A percentile compares a stretch with the other conserved stretches of the same genome.
These are phyloP conservation scores for Clonostachys byssicola DNA, from an alignment of 2,329 filamentous ascomycete genomes.

Conservation along the genomic window DNA sequence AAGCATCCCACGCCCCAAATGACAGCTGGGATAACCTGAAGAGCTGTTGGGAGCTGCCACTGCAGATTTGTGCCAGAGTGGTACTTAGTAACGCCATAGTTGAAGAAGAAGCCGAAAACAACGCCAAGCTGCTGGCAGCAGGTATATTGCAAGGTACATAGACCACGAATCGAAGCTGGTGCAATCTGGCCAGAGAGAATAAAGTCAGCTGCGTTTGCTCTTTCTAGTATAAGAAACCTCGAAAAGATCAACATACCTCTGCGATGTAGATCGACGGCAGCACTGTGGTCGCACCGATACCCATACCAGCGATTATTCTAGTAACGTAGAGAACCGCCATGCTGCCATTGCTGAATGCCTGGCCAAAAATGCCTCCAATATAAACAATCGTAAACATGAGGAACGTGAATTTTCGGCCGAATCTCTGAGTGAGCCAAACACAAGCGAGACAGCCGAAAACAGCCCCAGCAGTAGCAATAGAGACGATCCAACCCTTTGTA, in stretches of 20 bases:
- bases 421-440: constrained; percentile 12
- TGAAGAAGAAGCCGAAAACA: constrained; percentile 26
- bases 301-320: constrained; percentile 16
- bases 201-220: no score
- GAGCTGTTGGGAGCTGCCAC: constrained; percentile 17
- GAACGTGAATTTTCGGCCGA: constrained; percentile 13
- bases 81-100: constrained; percentile 24
- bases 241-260: constrained; percentile 4
- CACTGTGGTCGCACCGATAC: constrained; percentile 17
- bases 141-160: constrained; percentile 22
- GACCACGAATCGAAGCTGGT: constrained; percentile 18
- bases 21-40: constrained; percentile 14
- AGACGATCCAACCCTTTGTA: constrained; percentile 22
- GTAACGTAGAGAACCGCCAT: constrained; percentile 14
- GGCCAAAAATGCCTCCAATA: constrained; percentile 26
- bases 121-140: constrained; percentile 24
- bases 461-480: constrained; percentile 20
- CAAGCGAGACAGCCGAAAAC: constrained; percentile 19
- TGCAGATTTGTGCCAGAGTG: constrained; percentile 13
- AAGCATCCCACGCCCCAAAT: constrained; percentile 16
- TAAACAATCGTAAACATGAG: constrained; percentile 23
- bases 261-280: constrained; percentile 18
- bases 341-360: constrained; percentile 18
- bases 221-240: no score
- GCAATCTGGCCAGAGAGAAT: constrained; percentile 8